Conservation (phyloP, 306 rosid species). For the Crataegus laevigata region DNA sequence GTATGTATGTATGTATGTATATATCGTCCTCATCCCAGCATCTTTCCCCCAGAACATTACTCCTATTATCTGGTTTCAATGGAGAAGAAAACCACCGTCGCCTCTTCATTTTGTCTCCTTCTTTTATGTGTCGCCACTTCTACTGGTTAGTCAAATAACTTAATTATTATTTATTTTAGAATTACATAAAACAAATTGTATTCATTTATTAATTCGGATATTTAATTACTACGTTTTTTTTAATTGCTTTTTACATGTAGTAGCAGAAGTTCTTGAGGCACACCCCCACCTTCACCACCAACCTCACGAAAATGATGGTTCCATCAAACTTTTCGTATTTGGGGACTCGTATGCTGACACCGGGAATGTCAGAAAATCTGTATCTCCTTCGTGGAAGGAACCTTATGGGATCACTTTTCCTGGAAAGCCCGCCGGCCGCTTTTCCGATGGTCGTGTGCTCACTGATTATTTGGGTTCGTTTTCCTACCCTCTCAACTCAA, state of each 20-base stretch:
- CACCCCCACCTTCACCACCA: not conserved
- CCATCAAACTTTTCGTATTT: conserved; percentile 36
- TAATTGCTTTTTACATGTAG: not conserved
- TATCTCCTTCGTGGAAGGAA: conserved; percentile 14
- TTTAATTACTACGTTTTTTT: not conserved
- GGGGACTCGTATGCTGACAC: conserved; percentile 54
- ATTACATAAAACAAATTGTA: not conserved
- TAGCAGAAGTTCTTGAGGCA: not conserved
- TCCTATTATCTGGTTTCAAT: not conserved
- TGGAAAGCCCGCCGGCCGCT: conserved; percentile 48
- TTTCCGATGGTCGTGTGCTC: conserved; percentile 43
- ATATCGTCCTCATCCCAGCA: not conserved
- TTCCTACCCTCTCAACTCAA: not conserved
- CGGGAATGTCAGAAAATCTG: conserved; percentile 28
- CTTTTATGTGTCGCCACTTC: not conserved
- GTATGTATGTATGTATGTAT: not conserved
- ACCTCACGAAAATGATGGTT: not conserved
- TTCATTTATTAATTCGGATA: not conserved
- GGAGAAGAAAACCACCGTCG: conserved; percentile 1
- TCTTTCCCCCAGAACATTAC: not conserved
- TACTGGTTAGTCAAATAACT: not conserved
- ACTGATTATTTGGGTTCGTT: conserved; percentile 47
- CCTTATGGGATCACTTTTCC: conserved; percentile 52
- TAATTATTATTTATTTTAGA: not conserved
- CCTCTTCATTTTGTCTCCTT: not conserved